Conservation (phyloP, 2,329 filamentous ascomycete genomes). For the Penicillium italicum region DNA sequence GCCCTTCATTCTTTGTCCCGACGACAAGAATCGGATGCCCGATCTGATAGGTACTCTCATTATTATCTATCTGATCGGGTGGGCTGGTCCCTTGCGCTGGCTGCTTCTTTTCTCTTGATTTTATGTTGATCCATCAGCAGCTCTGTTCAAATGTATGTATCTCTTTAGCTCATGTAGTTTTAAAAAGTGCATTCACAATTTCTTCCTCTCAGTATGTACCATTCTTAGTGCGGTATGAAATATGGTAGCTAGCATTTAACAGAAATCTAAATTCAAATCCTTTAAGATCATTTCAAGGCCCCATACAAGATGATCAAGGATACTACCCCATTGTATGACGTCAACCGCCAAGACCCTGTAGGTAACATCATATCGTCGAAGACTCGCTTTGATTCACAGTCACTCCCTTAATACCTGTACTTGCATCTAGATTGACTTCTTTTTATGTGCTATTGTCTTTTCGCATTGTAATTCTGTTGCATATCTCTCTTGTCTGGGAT, state of each 20-base stretch:
- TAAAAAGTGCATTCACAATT: conserved; percentile 18
- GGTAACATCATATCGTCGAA: neutral
- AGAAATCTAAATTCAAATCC: too few relatives aligned
- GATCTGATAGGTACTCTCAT: conserved; percentile 19
- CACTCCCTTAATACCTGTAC: neutral
- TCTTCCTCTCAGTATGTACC: neutral
- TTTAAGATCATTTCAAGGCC: neutral
- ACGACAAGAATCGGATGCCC: conserved; percentile 52
- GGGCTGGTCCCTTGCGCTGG: conserved; percentile 34
- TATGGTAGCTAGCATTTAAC: neutral
- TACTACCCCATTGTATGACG: conserved; percentile 5
- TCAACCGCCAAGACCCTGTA: neutral
- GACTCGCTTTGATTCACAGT: neutral
- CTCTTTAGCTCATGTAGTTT: conserved; percentile 10
- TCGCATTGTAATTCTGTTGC: neutral
- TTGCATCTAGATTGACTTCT: neutral
- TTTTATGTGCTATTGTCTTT: neutral
- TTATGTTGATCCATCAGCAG: conserved; percentile 12
- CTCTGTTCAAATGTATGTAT: conserved; percentile 15
- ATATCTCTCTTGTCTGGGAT: neutral
- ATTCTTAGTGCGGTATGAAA: neutral
- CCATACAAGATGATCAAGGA: neutral
- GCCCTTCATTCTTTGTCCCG: conserved; percentile 15
- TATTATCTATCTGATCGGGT: conserved; percentile 35
- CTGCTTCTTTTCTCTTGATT: conserved; percentile 21